phyloP scores from a whole-genome alignment of 163 green algal species.

The Volvox carteri region DNA sequence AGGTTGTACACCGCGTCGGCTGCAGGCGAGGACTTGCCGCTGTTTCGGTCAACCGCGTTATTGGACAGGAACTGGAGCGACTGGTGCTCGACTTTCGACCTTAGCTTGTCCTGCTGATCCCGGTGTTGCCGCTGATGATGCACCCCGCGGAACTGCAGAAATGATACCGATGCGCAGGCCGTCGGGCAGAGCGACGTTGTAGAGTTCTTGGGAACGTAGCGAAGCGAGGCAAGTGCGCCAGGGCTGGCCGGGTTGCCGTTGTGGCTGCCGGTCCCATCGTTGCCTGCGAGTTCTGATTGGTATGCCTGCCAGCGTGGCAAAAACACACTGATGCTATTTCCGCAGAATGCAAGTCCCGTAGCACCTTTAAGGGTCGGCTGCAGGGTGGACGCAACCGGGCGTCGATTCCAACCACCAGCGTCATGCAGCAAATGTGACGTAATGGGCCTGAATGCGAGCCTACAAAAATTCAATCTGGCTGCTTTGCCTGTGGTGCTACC shows the following conservation, averaged over 20 bases:
- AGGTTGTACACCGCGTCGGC: conserved; percentile 56
- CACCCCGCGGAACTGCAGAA: too few species aligned
- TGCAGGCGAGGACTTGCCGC: neutral
- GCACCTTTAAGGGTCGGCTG: neutral
- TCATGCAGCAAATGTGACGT: neutral
- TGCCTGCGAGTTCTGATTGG: too few species aligned
- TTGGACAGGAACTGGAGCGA: neutral
- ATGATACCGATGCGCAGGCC: neutral
- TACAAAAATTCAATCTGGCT: neutral
- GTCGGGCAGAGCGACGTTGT: neutral
- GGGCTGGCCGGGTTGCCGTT: neutral
- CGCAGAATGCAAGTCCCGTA: too few species aligned
- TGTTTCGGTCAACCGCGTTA: neutral
- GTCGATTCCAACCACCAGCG: neutral
- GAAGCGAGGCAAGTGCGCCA: neutral
- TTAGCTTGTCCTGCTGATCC: conserved; percentile 45
- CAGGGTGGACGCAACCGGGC: neutral
- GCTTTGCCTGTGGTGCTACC: neutral
- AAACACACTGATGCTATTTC: too few species aligned
- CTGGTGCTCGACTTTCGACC: too few species aligned
- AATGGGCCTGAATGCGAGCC: neutral
- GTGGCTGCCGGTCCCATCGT: too few species aligned
- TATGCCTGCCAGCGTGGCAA: too few species aligned
- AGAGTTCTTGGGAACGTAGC: neutral
- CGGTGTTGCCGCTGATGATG: neutral